Evolutionary conservation across 352 stramenopile genomes (phyloP), one percentile per base, ranked within the genome.

Genomic region (Saprolegnia diclina): DNA sequence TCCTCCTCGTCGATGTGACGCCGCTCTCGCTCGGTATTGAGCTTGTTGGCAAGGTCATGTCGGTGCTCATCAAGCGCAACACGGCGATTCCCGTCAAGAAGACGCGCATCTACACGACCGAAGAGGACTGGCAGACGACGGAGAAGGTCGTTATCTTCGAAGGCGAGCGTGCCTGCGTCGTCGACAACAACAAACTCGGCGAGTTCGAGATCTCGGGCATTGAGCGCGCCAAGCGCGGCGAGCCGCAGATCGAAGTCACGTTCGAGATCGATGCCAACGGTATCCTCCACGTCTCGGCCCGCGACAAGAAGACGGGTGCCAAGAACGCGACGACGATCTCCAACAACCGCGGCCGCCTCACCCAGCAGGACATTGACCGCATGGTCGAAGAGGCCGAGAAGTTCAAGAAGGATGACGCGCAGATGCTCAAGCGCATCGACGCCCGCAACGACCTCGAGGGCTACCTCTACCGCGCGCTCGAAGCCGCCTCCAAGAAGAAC

Each of bases 211-310:
- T 97, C 69, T 90, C 78, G 3, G 90, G 90, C 65, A 74, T 97
- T 16, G 78, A 96, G 76, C 83, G 85, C 57, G 89, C 87, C 48
- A 89, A 91, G 69, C 87, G 86, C 38, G 90, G 91, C 37, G 89
- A 96, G 76, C 88, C 90, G 19, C 92, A 97, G 77, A 83, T 96
- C 18, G 88, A 95, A 69, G 85, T 94, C 45, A 95, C 87, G 56
- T 97, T 97, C 72, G 79, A 91, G 63, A 86, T 97, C 37, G 91
- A 97, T 73, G 89, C 90, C 3, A 97, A 97, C 71, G 91, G 91
- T 54, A 97, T 97, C 72, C 74, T 97, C 38, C 90, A 93, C 76
- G 91, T 97, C 37, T 88, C 80, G 53, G 91, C 90, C 40, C 76
- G 81, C 56, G 90, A 97, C 78, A 91, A 95, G 78, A 85, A 85